Percentiles rank a stretch among this genome's conserved stretches.
phyloP scores from a whole-genome alignment of 2,329 filamentous ascomycete genomes.

The Fusarium haematococcum region DNA sequence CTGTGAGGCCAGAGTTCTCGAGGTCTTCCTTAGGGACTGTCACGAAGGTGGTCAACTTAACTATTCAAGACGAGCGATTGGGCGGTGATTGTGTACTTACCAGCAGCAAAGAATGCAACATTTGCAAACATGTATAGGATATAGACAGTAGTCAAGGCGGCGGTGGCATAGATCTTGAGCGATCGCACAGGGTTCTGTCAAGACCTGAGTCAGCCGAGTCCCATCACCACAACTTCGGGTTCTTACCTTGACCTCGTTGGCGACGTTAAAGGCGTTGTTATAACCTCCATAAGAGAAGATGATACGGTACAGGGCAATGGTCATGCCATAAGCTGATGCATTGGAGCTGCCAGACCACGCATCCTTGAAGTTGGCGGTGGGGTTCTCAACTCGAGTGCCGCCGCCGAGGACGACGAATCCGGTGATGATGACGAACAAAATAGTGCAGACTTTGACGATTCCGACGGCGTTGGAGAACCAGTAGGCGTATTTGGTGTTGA shows the following conservation, averaged over 20 bases:
- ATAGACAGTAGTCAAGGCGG: slow-evolving; percentile 63
- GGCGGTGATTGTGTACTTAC: neutral
- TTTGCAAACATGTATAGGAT: slow-evolving; percentile 69
- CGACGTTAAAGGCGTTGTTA: slow-evolving; percentile 71
- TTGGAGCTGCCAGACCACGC: neutral
- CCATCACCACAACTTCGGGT: neutral
- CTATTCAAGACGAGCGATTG: neutral
- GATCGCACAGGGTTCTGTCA: slow-evolving; percentile 67
- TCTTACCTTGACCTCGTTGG: slow-evolving; percentile 63
- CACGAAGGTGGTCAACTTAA: neutral
- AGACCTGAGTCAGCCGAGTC: neutral
- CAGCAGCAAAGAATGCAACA: slow-evolving; percentile 68
- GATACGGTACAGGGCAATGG: slow-evolving; percentile 67
- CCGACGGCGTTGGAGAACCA: slow-evolving; percentile 68
- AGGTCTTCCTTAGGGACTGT: slow-evolving; percentile 61
- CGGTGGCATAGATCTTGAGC: slow-evolving; percentile 61
- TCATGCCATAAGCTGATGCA: slow-evolving; percentile 47
- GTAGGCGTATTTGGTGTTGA: slow-evolving; percentile 68
- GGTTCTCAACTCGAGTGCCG: slow-evolving; percentile 31
- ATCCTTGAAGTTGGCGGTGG: slow-evolving; percentile 1
- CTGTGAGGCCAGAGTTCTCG: slow-evolving; percentile 61
- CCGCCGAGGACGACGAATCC: slow-evolving; percentile 69
- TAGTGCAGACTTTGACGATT: slow-evolving; percentile 63
- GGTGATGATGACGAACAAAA: slow-evolving; percentile 60
- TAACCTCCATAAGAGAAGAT: slow-evolving; percentile 70